phyloP scores from a whole-genome alignment of 345 rosid species.

The Boechera stricta region DNA sequence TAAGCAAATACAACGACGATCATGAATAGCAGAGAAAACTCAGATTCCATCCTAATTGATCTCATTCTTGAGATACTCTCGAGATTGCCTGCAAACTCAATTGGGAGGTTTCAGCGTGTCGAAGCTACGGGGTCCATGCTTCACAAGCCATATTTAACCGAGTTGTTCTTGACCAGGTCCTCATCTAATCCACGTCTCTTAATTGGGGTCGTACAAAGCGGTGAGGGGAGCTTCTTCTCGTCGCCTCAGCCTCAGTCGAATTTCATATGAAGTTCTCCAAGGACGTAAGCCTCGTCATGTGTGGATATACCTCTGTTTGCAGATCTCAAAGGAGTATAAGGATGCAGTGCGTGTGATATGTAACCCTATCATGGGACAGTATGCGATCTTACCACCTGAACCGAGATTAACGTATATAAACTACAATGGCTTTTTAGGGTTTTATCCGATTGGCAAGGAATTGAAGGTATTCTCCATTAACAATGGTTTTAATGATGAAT shows the following conservation, averaged over 20 bases:
- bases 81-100: slow-evolving; percentile 13
- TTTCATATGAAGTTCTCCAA: background rate
- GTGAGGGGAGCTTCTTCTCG: background rate
- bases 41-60: background rate
- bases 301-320: no score
- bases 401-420: no score
- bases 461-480: no score
- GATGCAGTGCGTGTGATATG: no score
- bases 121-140: slow-evolving; percentile 7
- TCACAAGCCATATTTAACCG: background rate
- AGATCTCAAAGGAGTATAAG: no score
- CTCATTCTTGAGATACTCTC: background rate
- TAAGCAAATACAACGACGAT: background rate
- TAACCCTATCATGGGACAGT: no score
- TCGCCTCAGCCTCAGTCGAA: background rate
- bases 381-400: no score
- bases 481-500: no score
- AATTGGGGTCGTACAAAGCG: background rate
- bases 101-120: background rate
- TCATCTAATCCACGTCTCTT: slow-evolving; percentile 1
- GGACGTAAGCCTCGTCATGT: no score
- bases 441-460: no score
- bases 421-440: no score
- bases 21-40: background rate
- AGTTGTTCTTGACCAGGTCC: background rate